Evolutionary conservation across 176 grass and related monocot genomes (phyloP).

Genomic region (Stipa capillata): DNA sequence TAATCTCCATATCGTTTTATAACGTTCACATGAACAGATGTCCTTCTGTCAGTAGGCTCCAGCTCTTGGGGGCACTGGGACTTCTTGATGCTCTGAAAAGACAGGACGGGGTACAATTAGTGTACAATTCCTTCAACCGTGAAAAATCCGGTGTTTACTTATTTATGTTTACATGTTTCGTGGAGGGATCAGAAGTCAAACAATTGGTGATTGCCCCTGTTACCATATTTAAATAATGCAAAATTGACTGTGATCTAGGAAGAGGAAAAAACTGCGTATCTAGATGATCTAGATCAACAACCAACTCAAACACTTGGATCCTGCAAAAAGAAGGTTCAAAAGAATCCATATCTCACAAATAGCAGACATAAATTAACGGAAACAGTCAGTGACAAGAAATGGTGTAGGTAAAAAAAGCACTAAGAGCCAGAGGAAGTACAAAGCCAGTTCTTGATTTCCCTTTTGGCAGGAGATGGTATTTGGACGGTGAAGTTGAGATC

Average conservation of each 20-base stretch:
- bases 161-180: neutral
- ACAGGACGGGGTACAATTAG: neutral
- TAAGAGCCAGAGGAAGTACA: neutral
- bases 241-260: neutral
- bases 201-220: neutral
- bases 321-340: neutral
- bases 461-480: neutral
- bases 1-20: slow-evolving; percentile 56
- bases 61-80: slow-evolving; percentile 79
- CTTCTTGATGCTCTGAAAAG: slow-evolving; percentile 64
- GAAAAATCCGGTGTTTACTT: neutral
- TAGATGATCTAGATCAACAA: neutral
- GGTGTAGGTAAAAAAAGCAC: neutral
- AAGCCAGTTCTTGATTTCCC: neutral
- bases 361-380: neutral
- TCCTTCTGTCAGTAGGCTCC: slow-evolving; percentile 59
- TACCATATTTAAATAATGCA: neutral
- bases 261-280: neutral
- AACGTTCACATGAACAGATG: slow-evolving; percentile 71
- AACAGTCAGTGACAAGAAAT: neutral
- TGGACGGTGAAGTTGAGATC: neutral
- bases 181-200: neutral
- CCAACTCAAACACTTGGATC: neutral
- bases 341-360: neutral
- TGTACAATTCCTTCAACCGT: neutral